A percentile compares a stretch with the other conserved stretches of the same genome.
These are phyloP conservation scores for Trichomonascaceae sp. DNA, from an alignment of 1,139 yeast genomes.

Conservation along the genomic window DNA sequence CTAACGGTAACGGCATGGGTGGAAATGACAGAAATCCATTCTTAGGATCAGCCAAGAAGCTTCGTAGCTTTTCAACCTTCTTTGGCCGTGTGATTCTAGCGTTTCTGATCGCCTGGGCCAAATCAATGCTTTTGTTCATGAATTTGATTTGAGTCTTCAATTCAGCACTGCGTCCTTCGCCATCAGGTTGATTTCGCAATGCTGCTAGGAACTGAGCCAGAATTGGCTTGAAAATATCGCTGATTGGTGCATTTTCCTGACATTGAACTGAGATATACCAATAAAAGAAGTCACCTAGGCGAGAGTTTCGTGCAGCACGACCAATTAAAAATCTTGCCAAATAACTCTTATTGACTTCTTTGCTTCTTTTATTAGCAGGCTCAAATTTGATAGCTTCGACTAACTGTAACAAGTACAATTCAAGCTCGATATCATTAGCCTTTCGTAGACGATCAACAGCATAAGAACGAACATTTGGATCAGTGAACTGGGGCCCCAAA, in stretches of 20 bases:
- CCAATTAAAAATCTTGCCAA: conserved; percentile 74
- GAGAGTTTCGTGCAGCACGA: conserved; percentile 58
- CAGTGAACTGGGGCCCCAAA: conserved; percentile 63
- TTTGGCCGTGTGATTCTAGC: conserved; percentile 52
- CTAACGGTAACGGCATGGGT: conserved; percentile 64
- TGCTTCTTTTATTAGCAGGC: conserved; percentile 14
- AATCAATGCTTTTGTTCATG: conserved; percentile 37
- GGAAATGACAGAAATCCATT: conserved; percentile 40
- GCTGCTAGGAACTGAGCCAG: conserved; percentile 30
- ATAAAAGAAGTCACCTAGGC: conserved; percentile 75
- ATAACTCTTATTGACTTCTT: conserved; percentile 38
- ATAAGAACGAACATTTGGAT: conserved; percentile 59
- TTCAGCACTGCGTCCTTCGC: conserved; percentile 24
- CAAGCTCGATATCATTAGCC: conserved; percentile 75
- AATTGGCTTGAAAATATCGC: conserved; percentile 25
- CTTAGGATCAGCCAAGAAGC: conserved; percentile 34
- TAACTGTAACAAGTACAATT: conserved; percentile 75
- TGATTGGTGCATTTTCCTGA: conserved; percentile 17
- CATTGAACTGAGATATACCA: conserved; percentile 91
- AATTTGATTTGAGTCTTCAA: conserved; percentile 42
- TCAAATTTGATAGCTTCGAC: conserved; percentile 92
- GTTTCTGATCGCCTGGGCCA: conserved; percentile 41
- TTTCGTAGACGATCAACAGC: conserved; percentile 79
- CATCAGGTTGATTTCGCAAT: conserved; percentile 26
- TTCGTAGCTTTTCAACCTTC: conserved; percentile 44